These are phyloP conservation scores for Scedosporium apiospermum DNA, from an alignment of 2,329 filamentous ascomycete species.

Conservation along the genomic window DNA sequence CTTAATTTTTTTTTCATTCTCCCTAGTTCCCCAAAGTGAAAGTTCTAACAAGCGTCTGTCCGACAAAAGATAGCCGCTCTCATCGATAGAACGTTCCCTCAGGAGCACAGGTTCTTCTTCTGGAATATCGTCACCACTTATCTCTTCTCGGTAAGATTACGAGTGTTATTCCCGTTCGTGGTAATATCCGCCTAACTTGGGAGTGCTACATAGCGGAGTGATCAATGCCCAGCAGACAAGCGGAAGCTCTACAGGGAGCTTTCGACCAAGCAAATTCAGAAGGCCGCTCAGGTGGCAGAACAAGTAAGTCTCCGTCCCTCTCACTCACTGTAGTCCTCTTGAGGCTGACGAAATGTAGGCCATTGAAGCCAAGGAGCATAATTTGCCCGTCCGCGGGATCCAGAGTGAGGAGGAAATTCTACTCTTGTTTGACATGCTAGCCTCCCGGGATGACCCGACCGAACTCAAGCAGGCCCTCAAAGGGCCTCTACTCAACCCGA, in stretches of 20 bases:
- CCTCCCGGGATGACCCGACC: conserved; percentile 29
- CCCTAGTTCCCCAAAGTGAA: neutral
- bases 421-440: conserved; percentile 37
- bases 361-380: conserved; percentile 2
- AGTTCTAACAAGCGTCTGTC: conserved; percentile 4
- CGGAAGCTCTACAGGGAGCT: conserved; percentile 42
- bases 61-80: conserved; percentile 40
- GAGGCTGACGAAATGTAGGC: neutral
- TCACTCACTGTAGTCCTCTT: neutral
- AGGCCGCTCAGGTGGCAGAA: conserved; percentile 35
- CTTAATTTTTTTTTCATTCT: neutral
- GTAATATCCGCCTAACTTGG: neutral
- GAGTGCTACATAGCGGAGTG: conserved; percentile 26
- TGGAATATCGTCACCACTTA: conserved; percentile 46
- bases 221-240: conserved; percentile 37
- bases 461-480: conserved; percentile 30
- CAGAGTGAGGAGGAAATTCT: conserved; percentile 40
- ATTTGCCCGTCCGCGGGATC: conserved; percentile 21
- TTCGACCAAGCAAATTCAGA: conserved; percentile 40
- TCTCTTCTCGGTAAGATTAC: conserved; percentile 36
- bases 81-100: conserved; percentile 39
- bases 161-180: no score
- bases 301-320: conserved; percentile 21
- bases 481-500: conserved; percentile 30
- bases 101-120: conserved; percentile 40